Evolutionary conservation across 2,329 filamentous ascomycete species (phyloP).

Genomic region (Dryadomyces quercus-mongolicae): DNA sequence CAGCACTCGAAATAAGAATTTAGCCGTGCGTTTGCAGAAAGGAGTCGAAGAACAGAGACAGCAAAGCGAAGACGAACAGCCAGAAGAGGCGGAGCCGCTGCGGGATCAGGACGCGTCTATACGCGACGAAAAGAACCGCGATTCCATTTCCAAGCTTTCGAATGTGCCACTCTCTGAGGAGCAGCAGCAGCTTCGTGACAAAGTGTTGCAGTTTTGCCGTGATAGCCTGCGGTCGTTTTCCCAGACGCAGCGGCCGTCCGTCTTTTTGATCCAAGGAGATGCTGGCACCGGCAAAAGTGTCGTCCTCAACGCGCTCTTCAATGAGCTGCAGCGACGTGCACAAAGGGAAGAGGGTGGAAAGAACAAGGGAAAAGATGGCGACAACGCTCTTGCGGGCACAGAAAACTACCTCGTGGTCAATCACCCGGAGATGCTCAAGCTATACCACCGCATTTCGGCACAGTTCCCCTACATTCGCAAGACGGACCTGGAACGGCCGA

Average conservation of each 20-base stretch:
- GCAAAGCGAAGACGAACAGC: neutral
- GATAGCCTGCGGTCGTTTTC: neutral
- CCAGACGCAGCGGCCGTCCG: constrained; percentile 2
- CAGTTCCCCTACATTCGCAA: constrained; percentile 6
- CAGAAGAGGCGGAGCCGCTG: neutral
- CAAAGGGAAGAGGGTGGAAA: neutral
- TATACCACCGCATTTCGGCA: constrained; percentile 5
- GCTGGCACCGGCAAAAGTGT: constrained; percentile 7
- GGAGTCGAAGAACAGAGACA: neutral
- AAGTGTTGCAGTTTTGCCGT: constrained; percentile 4
- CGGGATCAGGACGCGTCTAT: neutral
- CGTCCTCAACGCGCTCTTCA: constrained; percentile 6
- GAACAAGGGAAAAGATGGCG: neutral
- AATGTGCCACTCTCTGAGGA: constrained; percentile 5
- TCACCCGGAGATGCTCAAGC: constrained; percentile 7
- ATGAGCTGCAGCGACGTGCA: constrained; percentile 3
- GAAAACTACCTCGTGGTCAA: constrained; percentile 7
- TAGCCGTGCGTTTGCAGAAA: constrained; percentile 1
- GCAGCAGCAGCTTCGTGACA: constrained; percentile 2
- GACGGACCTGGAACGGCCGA: constrained; percentile 6
- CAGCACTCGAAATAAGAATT: neutral
- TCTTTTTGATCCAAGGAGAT: constrained; percentile 5
- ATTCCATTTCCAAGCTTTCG: constrained; percentile 5
- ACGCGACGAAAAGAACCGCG: neutral
- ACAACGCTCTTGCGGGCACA: neutral